A percentile compares a stretch with the other conserved stretches of the same genome.
phyloP scores from a whole-genome alignment of 1,284 basidiomycete genomes.

The Paramarasmius palmivorus region DNA sequence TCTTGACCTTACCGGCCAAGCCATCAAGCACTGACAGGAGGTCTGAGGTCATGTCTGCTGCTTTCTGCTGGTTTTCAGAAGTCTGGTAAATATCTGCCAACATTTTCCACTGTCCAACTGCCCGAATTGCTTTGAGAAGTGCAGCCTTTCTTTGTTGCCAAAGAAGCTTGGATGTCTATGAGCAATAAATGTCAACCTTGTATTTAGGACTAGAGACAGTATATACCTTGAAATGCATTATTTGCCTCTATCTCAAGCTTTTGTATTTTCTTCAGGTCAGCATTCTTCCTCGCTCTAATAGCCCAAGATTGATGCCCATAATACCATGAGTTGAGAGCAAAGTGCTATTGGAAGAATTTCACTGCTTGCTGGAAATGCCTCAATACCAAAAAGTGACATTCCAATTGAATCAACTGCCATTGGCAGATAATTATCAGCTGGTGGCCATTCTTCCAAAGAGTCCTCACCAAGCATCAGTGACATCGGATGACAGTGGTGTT shows the following conservation, averaged over 20 bases:
- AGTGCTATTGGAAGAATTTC: constrained; percentile 8
- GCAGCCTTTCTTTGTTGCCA: neutral
- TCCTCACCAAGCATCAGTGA: constrained; percentile 3
- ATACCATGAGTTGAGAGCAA: neutral
- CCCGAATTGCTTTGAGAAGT: constrained; percentile 13
- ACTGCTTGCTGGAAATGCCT: constrained; percentile 13
- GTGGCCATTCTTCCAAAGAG: constrained; percentile 15
- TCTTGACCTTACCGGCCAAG: constrained; percentile 13
- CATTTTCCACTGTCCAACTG: constrained; percentile 19
- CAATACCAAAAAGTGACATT: constrained; percentile 20
- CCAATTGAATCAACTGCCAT: constrained; percentile 21
- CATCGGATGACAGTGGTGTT: constrained; percentile 21
- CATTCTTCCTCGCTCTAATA: neutral
- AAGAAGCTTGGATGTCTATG: constrained; percentile 4
- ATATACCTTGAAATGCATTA: constrained; percentile 22
- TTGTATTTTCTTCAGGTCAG: neutral
- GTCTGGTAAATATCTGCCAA: constrained; percentile 7
- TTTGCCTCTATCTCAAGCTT: constrained; percentile 11
- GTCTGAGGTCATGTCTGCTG: constrained; percentile 19
- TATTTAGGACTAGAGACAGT: neutral
- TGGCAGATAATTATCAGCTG: constrained; percentile 17
- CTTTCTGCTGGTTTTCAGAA: constrained; percentile 7
- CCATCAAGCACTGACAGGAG: too few species aligned
- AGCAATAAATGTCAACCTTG: constrained; percentile 20
- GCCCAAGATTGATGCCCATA: constrained; percentile 21